phyloP scores from a whole-genome alignment of 2,329 filamentous ascomycete species.

The Fusarium lyarnte region DNA sequence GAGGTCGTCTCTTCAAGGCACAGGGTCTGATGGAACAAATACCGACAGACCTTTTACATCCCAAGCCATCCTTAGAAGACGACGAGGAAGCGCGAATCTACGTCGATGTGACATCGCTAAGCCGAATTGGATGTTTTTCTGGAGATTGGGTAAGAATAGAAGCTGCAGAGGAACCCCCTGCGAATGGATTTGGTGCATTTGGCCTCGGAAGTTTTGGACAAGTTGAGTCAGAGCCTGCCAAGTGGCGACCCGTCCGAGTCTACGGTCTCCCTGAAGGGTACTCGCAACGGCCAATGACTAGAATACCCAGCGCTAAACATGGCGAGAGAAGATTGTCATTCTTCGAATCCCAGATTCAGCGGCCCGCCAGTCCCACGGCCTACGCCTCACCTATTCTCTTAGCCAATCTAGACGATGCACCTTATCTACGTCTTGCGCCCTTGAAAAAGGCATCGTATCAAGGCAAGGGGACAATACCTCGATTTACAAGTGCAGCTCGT shows the following conservation, averaged over 20 bases:
- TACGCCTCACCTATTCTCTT: slow-evolving; percentile 89
- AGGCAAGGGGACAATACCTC: slow-evolving; percentile 63
- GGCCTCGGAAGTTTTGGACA: slow-evolving; percentile 70
- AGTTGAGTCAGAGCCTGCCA: slow-evolving; percentile 64
- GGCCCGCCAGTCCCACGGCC: slow-evolving; percentile 65
- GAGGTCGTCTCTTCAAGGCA: slow-evolving; percentile 84
- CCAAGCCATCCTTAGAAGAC: slow-evolving; percentile 78
- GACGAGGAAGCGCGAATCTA: slow-evolving; percentile 92
- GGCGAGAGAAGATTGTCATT: slow-evolving; percentile 66
- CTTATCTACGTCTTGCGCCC: slow-evolving; percentile 81
- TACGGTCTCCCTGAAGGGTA: slow-evolving; percentile 87
- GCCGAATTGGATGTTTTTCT: slow-evolving; percentile 94
- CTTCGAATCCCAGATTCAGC: slow-evolving; percentile 74
- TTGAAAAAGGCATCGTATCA: slow-evolving; percentile 64
- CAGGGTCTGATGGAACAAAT: slow-evolving; percentile 79
- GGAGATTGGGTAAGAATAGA: slow-evolving; percentile 96
- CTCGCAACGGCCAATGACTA: slow-evolving; percentile 67
- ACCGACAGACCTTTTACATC: slow-evolving; percentile 82
- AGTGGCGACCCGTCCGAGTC: slow-evolving; percentile 87
- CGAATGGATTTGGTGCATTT: slow-evolving; percentile 72
- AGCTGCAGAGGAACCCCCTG: slow-evolving; percentile 75
- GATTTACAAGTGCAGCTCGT: slow-evolving; percentile 63
- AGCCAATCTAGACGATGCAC: slow-evolving; percentile 82
- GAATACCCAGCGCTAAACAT: slow-evolving; percentile 65
- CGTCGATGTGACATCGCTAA: slow-evolving; percentile 85